Evolutionary conservation across 345 rosid genomes (phyloP).

Genomic region (Eutrema yunnanense): DNA sequence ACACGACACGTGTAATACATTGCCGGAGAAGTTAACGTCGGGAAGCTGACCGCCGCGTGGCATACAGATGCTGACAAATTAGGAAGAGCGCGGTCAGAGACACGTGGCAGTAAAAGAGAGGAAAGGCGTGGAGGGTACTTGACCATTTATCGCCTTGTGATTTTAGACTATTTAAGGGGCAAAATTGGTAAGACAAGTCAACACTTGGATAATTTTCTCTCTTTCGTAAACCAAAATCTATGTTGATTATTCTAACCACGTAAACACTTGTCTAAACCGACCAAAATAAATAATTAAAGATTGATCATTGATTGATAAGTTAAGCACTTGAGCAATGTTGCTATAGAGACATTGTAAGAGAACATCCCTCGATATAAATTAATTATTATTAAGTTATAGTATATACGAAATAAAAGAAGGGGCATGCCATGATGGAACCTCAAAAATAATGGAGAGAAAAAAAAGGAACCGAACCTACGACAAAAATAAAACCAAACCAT

Average conservation of each 20-base stretch:
- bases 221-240: neutral
- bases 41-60: conserved; percentile 13
- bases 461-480: too few species aligned
- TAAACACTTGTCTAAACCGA: conserved; percentile 23
- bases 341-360: neutral
- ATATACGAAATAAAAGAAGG: neutral
- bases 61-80: conserved; percentile 19
- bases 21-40: conserved; percentile 11
- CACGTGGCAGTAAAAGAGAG: conserved; percentile 18
- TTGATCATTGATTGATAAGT: neutral
- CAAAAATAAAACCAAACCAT: too few species aligned
- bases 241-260: conserved; percentile 19
- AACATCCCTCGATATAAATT: neutral
- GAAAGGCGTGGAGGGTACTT: conserved; percentile 25
- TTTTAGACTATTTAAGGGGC: conserved; percentile 5
- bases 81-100: neutral
- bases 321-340: neutral
- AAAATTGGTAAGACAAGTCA: conserved; percentile 11
- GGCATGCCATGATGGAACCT: neutral
- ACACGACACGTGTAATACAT: neutral
- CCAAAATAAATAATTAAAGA: neutral
- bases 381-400: too few species aligned
- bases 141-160: conserved; percentile 27
- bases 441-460: too few species aligned
- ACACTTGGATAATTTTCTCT: neutral